These are phyloP conservation scores for Mrakia hoshinonis DNA, from an alignment of 768 basidiomycete genomes.

Conservation along the genomic window DNA sequence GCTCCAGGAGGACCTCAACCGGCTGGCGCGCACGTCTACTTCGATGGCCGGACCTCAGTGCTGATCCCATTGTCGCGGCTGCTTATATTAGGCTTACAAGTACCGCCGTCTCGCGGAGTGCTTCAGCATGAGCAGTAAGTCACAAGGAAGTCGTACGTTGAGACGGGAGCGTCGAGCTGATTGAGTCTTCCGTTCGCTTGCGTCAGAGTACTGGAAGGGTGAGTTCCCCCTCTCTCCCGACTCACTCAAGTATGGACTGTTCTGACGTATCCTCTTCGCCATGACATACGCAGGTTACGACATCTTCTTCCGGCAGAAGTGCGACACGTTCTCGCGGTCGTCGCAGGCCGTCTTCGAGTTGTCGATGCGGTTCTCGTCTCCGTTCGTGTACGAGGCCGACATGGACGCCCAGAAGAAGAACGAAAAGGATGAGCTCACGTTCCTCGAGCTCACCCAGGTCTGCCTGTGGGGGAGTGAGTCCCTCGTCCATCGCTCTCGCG, in stretches of 20 bases:
- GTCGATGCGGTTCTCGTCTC: conserved; percentile 80
- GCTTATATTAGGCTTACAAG: too few species aligned
- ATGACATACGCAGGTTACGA: conserved; percentile 60
- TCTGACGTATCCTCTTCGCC: too few species aligned
- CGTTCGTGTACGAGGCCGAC: conserved; percentile 56
- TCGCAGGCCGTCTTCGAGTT: conserved; percentile 86
- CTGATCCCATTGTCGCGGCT: too few species aligned
- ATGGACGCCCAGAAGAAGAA: conserved; percentile 46
- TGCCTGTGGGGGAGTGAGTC: conserved; percentile 28
- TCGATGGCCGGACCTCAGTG: too few species aligned
- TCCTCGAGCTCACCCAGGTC: conserved; percentile 85
- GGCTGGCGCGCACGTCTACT: too few species aligned
- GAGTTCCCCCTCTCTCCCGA: background rate
- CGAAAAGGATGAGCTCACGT: conserved; percentile 61
- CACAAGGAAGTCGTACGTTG: too few species aligned
- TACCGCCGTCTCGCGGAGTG: conserved; percentile 64
- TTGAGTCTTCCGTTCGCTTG: conserved; percentile 29
- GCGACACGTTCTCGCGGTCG: conserved; percentile 92
- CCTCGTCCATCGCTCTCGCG: conserved; percentile 8
- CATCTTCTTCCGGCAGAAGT: conserved; percentile 92
- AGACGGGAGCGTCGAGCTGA: too few species aligned
- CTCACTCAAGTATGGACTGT: too few species aligned
- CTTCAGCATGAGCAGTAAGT: conserved; percentile 50
- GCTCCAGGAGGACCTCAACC: too few species aligned
- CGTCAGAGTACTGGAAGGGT: conserved; percentile 64